Evolutionary conservation across 2,329 filamentous ascomycete species (phyloP), one percentile per base, ranked within the genome.

Genomic region (Alternaria brassicicola): DNA sequence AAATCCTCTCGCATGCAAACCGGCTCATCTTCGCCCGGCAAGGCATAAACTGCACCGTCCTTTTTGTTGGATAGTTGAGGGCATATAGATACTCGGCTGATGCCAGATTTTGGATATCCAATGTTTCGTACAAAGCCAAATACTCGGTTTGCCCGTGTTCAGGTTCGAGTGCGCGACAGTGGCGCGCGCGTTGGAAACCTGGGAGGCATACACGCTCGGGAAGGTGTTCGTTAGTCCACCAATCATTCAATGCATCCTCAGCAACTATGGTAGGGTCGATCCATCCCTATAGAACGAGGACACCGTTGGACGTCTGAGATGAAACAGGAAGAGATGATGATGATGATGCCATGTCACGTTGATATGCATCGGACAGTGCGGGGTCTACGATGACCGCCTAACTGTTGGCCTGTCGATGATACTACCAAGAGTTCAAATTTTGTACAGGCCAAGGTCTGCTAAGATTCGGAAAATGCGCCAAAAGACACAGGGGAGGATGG

Each of bases 171-270:
- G 46, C 28, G 38, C 45, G 55, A 33, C 64, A 66, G 9, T 63
- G 56, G 41, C 50, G 53, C 36, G 65, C 65, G 23, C 57, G 55
- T 31, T 49, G 36, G 17, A 67, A 64, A n/a, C 63, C 64, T 25
- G 54, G 61, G 21, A 66, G 55, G 10, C 45, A 31, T 12, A 64
- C 52, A 13, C 63, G 61, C 55, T 67, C 65, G 28, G 54, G 59
- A 5, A 67, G 52, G 28, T 66, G 65, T 45, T 67, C 63, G 41
- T 64, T 59, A 2, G 63, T 66, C 61, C 59, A 67, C 63, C 63
- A 67, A 42, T 64, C 61, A 26, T 67, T 64, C 31, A 67, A 30
- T 10, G 30, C 61, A 21, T 52, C 43, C 49, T 57, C 52, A 25
- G 64, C 49, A 0, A 49, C 52, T 26, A 15, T 35, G 2, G 36